A percentile compares a stretch with the other conserved stretches of the same genome.
phyloP scores from a whole-genome alignment of 202 grass and related monocot species.

The Alloteropsis angusta region DNA sequence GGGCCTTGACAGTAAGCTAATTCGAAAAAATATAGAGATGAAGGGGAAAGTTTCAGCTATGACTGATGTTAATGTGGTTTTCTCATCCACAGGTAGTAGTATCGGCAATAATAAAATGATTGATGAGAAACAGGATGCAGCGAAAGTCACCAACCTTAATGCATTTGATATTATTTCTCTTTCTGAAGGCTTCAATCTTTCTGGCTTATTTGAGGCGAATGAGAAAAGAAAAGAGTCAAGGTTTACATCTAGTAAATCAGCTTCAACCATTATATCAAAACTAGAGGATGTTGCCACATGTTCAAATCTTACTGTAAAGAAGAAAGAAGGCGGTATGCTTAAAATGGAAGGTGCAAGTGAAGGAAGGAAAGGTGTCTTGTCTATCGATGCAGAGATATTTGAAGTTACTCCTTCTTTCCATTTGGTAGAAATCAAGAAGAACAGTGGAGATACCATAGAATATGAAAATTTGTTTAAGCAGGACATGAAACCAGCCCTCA shows the following conservation, averaged over 20 bases:
- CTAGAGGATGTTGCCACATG: slow-evolving; percentile 55
- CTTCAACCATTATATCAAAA: slow-evolving; percentile 62
- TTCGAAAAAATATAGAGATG: slow-evolving; percentile 17
- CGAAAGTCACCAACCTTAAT: slow-evolving; percentile 61
- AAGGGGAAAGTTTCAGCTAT: slow-evolving; percentile 8
- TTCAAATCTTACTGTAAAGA: slow-evolving; percentile 62
- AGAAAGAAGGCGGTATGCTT: slow-evolving; percentile 64
- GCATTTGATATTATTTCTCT: slow-evolving; percentile 90
- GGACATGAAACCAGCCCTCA: slow-evolving; percentile 59
- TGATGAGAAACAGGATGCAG: slow-evolving; percentile 23
- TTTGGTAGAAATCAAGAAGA: slow-evolving; percentile 80
- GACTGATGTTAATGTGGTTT: slow-evolving; percentile 32
- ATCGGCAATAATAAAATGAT: neutral
- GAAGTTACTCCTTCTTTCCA: slow-evolving; percentile 74
- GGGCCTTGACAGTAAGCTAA: slow-evolving; percentile 46
- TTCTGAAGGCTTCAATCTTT: slow-evolving; percentile 71
- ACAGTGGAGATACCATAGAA: slow-evolving; percentile 70
- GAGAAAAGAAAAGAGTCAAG: slow-evolving; percentile 53
- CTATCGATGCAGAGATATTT: slow-evolving; percentile 72
- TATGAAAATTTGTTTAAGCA: slow-evolving; percentile 69
- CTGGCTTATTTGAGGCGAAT: slow-evolving; percentile 50
- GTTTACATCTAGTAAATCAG: slow-evolving; percentile 64
- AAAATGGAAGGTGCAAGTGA: slow-evolving; percentile 63
- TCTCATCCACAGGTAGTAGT: slow-evolving; percentile 12
- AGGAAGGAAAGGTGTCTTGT: slow-evolving; percentile 70